phyloP scores from a whole-genome alignment of 768 basidiomycete species.

The Cyathus striatus region DNA sequence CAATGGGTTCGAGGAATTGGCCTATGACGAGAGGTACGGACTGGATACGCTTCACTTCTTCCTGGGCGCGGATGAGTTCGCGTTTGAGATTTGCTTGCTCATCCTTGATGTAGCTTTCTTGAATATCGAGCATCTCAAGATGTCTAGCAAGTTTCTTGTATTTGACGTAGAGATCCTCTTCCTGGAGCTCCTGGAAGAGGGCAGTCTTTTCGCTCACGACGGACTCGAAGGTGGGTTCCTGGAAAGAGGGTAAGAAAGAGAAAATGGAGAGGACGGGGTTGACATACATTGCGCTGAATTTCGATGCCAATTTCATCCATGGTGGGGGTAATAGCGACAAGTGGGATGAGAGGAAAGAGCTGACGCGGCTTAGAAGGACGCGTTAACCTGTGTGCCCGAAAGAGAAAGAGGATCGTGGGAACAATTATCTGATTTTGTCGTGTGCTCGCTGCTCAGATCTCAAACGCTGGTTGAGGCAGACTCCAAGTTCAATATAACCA shows the following conservation, averaged over 20 bases:
- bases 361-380: constrained; percentile 51
- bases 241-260: neutral
- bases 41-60: constrained; percentile 99
- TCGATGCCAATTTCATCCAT: constrained; percentile 94
- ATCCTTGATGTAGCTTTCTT: constrained; percentile 97
- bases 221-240: constrained; percentile 90
- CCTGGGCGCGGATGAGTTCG: constrained; percentile 96
- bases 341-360: constrained; percentile 22
- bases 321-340: constrained; percentile 17
- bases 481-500: too few relatives aligned
- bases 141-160: constrained; percentile 96
- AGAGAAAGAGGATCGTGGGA: constrained; percentile 31
- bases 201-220: constrained; percentile 87
- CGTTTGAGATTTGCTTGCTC: constrained; percentile 97
- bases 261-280: neutral
- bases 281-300: constrained; percentile 68
- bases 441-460: too few relatives aligned
- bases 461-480: too few relatives aligned
- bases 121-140: constrained; percentile 90
- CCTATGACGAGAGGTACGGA: constrained; percentile 98
- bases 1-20: constrained; percentile 98
- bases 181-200: constrained; percentile 80
- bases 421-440: constrained; percentile 6
- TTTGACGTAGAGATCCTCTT: constrained; percentile 93
- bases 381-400: constrained; percentile 30